A percentile compares a stretch with the other conserved stretches of the same genome.
Conservation (phyloP, 2,329 filamentous ascomycete genomes). For the Metarhizium rileyi region DNA sequence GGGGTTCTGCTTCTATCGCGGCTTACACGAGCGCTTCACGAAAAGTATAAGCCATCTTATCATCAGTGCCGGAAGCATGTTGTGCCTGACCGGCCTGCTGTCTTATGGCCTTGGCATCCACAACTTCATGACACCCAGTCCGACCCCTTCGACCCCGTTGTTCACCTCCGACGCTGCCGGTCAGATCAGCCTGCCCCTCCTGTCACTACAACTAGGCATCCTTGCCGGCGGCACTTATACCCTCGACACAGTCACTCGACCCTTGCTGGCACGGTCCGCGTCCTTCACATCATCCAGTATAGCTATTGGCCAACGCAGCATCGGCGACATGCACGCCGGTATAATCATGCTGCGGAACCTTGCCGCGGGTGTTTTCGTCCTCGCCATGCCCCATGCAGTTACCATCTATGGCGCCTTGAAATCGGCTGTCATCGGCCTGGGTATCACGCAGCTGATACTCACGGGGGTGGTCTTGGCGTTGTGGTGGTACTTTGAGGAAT, state of each 20-base stretch:
- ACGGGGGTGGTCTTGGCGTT: slow-evolving; percentile 21
- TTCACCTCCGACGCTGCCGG: slow-evolving; percentile 19
- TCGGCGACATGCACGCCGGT: slow-evolving; percentile 37
- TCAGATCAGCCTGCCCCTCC: slow-evolving; percentile 26
- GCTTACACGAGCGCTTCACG: slow-evolving; percentile 22
- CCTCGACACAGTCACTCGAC: slow-evolving; percentile 31
- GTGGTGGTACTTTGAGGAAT: slow-evolving; percentile 34
- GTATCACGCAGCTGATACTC: slow-evolving; percentile 30
- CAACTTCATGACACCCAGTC: slow-evolving; percentile 21
- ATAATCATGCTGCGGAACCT: slow-evolving; percentile 31
- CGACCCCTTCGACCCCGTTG: slow-evolving; percentile 11
- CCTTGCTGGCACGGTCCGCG: slow-evolving; percentile 36
- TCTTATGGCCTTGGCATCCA: slow-evolving; percentile 31
- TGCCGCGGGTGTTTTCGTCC: slow-evolving; percentile 31
- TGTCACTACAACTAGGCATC: slow-evolving; percentile 37
- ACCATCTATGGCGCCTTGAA: slow-evolving; percentile 25
- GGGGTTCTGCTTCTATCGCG: slow-evolving; percentile 22
- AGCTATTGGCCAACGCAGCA: slow-evolving; percentile 33
- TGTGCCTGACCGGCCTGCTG: slow-evolving; percentile 33
- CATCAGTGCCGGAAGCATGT: slow-evolving; percentile 25
- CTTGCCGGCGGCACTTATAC: slow-evolving; percentile 32
- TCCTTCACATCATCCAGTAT: slow-evolving; percentile 39
- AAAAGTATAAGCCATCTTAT: slow-evolving; percentile 22
- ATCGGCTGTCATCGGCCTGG: slow-evolving; percentile 30
- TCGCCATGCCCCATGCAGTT: slow-evolving; percentile 30